Conservation (phyloP, 495 filamentous ascomycete genomes). For the Xylaria intraflava region DNA sequence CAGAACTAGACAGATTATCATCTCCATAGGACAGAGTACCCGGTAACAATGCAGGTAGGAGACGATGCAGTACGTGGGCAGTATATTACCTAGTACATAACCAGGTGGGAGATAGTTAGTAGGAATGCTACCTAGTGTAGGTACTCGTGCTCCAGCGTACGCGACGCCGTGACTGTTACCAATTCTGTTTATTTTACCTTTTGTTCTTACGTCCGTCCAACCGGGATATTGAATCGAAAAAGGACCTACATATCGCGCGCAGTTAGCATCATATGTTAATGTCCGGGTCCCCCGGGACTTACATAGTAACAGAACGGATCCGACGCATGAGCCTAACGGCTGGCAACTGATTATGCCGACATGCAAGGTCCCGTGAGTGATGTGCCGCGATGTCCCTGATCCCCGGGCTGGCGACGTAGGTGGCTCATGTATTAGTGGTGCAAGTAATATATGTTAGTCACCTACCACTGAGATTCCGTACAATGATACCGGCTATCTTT, state of each 20-base stretch:
- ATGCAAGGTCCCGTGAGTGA: constrained; percentile 2
- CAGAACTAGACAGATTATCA: background rate
- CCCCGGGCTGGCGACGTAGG: background rate
- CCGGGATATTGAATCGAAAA: too few relatives aligned
- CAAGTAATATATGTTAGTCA: too few relatives aligned
- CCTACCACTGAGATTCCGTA: too few relatives aligned
- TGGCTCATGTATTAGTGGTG: background rate
- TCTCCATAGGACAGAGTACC: background rate
- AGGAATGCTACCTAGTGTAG: too few relatives aligned
- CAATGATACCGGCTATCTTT: too few relatives aligned
- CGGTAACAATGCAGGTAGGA: too few relatives aligned
- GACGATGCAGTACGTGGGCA: too few relatives aligned
- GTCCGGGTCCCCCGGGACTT: background rate
- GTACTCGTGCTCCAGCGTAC: too few relatives aligned
- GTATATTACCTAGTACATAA: too few relatives aligned
- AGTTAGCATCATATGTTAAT: background rate
- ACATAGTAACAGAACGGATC: background rate
- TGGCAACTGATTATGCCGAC: constrained; percentile 1
- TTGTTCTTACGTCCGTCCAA: background rate
- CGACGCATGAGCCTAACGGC: background rate
- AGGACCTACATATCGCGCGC: too few relatives aligned
- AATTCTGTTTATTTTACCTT: background rate
- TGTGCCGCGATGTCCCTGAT: constrained; percentile 7
- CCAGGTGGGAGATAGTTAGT: too few relatives aligned
- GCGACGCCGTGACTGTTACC: background rate